Evolutionary conservation across 345 rosid species (phyloP).

Genomic region (Citrus maxima): DNA sequence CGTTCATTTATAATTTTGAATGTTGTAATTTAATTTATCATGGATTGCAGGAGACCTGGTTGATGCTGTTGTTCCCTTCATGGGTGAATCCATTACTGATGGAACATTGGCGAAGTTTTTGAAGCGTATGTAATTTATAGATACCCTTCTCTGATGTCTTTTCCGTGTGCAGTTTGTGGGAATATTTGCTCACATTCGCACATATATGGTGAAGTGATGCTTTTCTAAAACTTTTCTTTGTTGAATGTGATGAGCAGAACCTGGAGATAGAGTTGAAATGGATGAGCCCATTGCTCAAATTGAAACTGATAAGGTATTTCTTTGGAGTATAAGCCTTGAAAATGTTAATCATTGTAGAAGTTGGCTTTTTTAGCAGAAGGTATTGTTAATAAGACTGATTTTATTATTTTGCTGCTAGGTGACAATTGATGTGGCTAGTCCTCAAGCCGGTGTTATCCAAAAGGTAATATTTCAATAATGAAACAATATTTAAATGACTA

Average conservation of each 20-base stretch:
- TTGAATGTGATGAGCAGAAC: slow-evolving; percentile 46
- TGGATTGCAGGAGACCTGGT: slow-evolving; percentile 51
- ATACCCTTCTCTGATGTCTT: background rate
- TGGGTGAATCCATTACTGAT: slow-evolving; percentile 90
- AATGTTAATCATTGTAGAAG: background rate
- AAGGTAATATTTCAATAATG: slow-evolving; percentile 14
- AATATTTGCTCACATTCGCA: background rate
- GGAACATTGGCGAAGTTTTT: slow-evolving; percentile 71
- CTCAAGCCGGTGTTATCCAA: slow-evolving; percentile 25
- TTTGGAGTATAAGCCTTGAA: background rate
- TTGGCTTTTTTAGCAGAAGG: background rate
- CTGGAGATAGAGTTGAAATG: slow-evolving; percentile 85
- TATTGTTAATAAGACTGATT: background rate
- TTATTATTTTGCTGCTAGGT: slow-evolving; percentile 20
- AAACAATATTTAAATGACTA: background rate
- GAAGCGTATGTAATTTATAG: slow-evolving; percentile 50
- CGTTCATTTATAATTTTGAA: background rate
- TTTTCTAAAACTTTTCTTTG: slow-evolving; percentile 11
- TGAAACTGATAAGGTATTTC: slow-evolving; percentile 89
- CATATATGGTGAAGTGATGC: background rate
- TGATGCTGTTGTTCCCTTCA: slow-evolving; percentile 78
- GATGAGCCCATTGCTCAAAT: slow-evolving; percentile 96
- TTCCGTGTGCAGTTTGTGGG: background rate
- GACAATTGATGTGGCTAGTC: slow-evolving; percentile 29
- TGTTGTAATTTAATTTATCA: background rate